phyloP scores from a whole-genome alignment of 2,329 filamentous ascomycete genomes.

The Epicoccum nigrum region DNA sequence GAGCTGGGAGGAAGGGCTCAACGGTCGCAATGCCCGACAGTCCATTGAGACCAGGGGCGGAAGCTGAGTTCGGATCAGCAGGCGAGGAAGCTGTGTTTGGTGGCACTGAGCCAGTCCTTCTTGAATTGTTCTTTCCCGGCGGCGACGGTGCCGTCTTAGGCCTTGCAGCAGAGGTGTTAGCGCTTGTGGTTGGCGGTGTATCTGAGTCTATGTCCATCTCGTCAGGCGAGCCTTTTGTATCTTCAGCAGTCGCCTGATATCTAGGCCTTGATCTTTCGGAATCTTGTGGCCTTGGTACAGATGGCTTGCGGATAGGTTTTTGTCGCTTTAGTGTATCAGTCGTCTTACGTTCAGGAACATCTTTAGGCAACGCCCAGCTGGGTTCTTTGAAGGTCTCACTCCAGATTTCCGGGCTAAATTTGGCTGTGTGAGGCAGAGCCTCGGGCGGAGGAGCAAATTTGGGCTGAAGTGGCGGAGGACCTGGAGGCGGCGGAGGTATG shows the following conservation, averaged over 20 bases:
- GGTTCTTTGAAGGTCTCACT: slow-evolving; percentile 52
- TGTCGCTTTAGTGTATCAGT: slow-evolving; percentile 34
- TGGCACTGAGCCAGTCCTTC: slow-evolving; percentile 15
- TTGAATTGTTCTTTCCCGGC: slow-evolving; percentile 5
- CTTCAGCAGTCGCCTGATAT: slow-evolving; percentile 42
- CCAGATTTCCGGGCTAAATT: slow-evolving; percentile 53
- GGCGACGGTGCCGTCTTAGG: slow-evolving; percentile 15
- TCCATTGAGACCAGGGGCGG: slow-evolving; percentile 47
- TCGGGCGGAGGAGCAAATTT: slow-evolving; percentile 29
- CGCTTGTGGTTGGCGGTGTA: slow-evolving; percentile 30
- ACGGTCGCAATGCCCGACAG: slow-evolving; percentile 58
- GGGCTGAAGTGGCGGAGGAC: slow-evolving; percentile 33
- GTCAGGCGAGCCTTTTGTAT: slow-evolving; percentile 40
- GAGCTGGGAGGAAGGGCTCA: slow-evolving; percentile 56
- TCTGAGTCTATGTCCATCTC: slow-evolving; percentile 57
- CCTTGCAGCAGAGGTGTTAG: slow-evolving; percentile 15
- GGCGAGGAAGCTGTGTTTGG: slow-evolving; percentile 19
- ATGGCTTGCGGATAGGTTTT: slow-evolving; percentile 39
- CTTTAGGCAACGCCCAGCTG: slow-evolving; percentile 47
- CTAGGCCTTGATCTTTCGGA: slow-evolving; percentile 33
- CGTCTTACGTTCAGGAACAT: slow-evolving; percentile 40
- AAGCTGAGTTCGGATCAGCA: slow-evolving; percentile 21
- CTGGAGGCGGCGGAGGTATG: slow-evolving; percentile 41
- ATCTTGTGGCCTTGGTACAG: slow-evolving; percentile 40
- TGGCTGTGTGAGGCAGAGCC: slow-evolving; percentile 37